Conservation (phyloP, 148 eudicot species). For the Arbutus unedo region DNA sequence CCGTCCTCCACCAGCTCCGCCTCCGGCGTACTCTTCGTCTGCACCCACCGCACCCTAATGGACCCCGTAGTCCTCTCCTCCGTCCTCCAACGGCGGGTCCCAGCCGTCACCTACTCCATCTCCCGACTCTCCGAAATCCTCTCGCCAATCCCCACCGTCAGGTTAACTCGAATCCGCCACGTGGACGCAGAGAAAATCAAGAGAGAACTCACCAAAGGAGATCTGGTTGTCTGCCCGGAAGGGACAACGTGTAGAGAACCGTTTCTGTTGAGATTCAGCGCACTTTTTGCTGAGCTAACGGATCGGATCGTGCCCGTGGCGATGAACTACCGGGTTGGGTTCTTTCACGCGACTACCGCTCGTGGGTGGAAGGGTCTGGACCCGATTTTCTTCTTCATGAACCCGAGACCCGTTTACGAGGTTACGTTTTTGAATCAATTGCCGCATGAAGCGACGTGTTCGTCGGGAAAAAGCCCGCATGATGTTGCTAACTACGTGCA, state of each 20-base stretch:
- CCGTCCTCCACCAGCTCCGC: constrained; percentile 35
- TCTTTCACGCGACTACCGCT: constrained; percentile 89
- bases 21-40: constrained; percentile 74
- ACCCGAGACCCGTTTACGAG: constrained; percentile 84
- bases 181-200: constrained; percentile 67
- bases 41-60: constrained; percentile 87
- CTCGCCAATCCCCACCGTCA: constrained; percentile 87
- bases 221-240: constrained; percentile 85
- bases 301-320: constrained; percentile 86
- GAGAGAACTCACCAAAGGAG: constrained; percentile 47
- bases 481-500: constrained; percentile 92
- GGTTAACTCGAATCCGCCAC: constrained; percentile 59
- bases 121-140: constrained; percentile 73
- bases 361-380: constrained; percentile 89
- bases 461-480: constrained; percentile 83
- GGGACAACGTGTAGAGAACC: constrained; percentile 95
- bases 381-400: constrained; percentile 90
- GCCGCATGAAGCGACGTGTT: constrained; percentile 81
- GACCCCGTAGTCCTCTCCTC: constrained; percentile 87
- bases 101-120: constrained; percentile 89
- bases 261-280: constrained; percentile 71
- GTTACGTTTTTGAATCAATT: constrained; percentile 82
- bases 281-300: constrained; percentile 76
- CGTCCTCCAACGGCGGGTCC: constrained; percentile 61
- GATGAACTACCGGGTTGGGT: constrained; percentile 61